These are phyloP conservation scores for Moniliophthora roreri DNA, from an alignment of 1,284 basidiomycete genomes.

Conservation along the genomic window DNA sequence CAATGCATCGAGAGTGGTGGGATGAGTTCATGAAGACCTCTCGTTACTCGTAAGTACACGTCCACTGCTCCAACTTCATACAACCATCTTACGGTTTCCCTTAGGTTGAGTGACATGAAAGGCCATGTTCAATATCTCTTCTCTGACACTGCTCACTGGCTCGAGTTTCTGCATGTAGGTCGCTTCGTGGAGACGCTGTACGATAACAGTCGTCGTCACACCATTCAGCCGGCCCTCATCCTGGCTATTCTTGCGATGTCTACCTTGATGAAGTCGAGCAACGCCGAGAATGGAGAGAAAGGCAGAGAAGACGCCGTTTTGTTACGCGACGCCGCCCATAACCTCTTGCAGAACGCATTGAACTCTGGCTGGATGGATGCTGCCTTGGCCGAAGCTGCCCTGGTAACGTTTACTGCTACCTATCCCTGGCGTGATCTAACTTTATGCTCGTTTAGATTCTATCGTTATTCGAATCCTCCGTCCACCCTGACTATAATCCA, in stretches of 20 bases:
- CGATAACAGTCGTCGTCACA: constrained; percentile 45
- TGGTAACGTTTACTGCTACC: constrained; percentile 41
- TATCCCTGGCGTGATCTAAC: constrained; percentile 13
- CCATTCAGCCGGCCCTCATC: constrained; percentile 69
- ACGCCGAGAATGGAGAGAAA: constrained; percentile 50
- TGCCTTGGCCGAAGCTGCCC: constrained; percentile 69
- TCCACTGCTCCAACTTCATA: neutral
- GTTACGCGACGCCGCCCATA: constrained; percentile 55
- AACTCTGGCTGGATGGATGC: constrained; percentile 54
- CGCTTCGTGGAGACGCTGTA: constrained; percentile 54
- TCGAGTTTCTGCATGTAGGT: constrained; percentile 63
- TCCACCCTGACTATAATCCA: constrained; percentile 61
- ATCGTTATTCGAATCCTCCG: constrained; percentile 71
- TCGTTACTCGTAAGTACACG: constrained; percentile 38
- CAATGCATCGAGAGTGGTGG: constrained; percentile 62
- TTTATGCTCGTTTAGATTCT: constrained; percentile 49
- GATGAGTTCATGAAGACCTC: constrained; percentile 48
- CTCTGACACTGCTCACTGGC: constrained; percentile 51
- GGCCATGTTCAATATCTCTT: constrained; percentile 56
- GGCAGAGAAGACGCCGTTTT: constrained; percentile 54
- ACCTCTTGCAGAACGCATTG: constrained; percentile 51
- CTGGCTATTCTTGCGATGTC: constrained; percentile 68
- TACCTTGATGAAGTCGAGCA: constrained; percentile 72
- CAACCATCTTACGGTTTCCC: constrained; percentile 7
- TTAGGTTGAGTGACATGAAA: constrained; percentile 51